Conservation (phyloP, 805 yeast genomes). For the Yarrowia sp. region DNA sequence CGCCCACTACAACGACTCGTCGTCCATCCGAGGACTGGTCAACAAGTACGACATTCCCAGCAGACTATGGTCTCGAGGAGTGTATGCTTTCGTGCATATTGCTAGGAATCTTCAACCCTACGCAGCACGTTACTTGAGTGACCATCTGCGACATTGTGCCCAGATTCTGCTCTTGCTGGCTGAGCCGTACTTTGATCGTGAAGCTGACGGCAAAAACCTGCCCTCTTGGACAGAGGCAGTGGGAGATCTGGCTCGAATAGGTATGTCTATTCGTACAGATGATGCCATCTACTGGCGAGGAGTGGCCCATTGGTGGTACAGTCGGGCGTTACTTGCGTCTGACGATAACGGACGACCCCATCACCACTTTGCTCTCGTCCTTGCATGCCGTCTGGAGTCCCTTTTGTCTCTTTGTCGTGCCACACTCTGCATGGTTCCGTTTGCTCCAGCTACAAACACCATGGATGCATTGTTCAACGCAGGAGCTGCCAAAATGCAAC, state of each 20-base stretch:
- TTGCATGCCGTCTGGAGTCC: slow-evolving; percentile 25
- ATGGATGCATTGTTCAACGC: slow-evolving; percentile 17
- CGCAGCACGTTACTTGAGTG: neutral
- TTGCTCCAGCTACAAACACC: slow-evolving; percentile 2
- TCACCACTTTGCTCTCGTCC: slow-evolving; percentile 14
- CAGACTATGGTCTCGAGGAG: slow-evolving; percentile 19
- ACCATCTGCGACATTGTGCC: slow-evolving; percentile 14
- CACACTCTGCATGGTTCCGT: slow-evolving; percentile 14
- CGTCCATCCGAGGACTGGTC: slow-evolving; percentile 11
- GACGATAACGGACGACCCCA: slow-evolving; percentile 12
- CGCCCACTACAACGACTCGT: slow-evolving; percentile 1
- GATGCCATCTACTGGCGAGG: slow-evolving; percentile 23
- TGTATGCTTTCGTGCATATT: slow-evolving; percentile 20
- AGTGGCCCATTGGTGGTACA: slow-evolving; percentile 27
- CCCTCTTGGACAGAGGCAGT: slow-evolving; percentile 24
- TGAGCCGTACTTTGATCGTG: slow-evolving; percentile 18
- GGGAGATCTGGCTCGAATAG: slow-evolving; percentile 21
- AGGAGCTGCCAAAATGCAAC: slow-evolving; percentile 23
- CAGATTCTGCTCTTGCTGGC: slow-evolving; percentile 8
- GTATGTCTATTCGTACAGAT: slow-evolving; percentile 11
- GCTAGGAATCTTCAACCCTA: slow-evolving; percentile 11
- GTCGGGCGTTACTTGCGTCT: neutral
- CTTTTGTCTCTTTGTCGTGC: slow-evolving; percentile 17
- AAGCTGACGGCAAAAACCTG: slow-evolving; percentile 8
- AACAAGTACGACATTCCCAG: slow-evolving; percentile 23